Percentiles rank a stretch among this genome's conserved stretches.
Evolutionary conservation across 139 green algal genomes (phyloP).

Genomic region (Asterochloris sp.): DNA sequence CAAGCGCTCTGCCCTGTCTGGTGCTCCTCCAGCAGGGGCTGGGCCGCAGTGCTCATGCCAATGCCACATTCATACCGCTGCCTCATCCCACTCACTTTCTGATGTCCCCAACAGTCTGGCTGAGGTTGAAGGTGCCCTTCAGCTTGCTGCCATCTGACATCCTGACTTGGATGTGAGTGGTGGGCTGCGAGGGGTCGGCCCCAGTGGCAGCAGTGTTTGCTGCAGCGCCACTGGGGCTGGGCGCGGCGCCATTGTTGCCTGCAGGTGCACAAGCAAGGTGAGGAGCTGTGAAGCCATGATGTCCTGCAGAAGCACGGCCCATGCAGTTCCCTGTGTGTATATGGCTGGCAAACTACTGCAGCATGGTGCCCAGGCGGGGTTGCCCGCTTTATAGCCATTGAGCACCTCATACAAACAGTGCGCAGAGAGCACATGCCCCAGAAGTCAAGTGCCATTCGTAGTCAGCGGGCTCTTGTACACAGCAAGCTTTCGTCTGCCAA

Average conservation of each 20-base stretch:
- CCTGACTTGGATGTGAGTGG: slow-evolving; percentile 7
- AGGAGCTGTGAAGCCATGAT: too few relatives aligned
- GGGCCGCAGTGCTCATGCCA: not conserved
- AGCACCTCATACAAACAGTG: too few relatives aligned
- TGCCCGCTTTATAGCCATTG: too few relatives aligned
- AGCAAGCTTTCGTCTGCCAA: too few relatives aligned
- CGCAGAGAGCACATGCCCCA: too few relatives aligned
- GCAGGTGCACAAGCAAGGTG: too few relatives aligned
- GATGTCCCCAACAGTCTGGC: slow-evolving; percentile 6
- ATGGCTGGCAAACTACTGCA: too few relatives aligned
- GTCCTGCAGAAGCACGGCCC: too few relatives aligned
- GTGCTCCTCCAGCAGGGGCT: not conserved
- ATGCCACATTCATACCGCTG: not conserved
- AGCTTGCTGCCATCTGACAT: slow-evolving; percentile 15
- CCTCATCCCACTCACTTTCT: not conserved
- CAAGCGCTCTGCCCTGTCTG: not conserved
- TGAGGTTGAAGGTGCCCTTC: slow-evolving; percentile 7
- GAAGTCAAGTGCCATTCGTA: too few relatives aligned
- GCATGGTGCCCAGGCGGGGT: too few relatives aligned
- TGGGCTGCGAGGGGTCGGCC: not conserved
- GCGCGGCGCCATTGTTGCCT: not conserved
- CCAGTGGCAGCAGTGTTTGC: not conserved
- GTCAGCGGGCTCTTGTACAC: too few relatives aligned
- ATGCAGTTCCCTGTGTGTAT: too few relatives aligned
- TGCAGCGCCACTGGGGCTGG: not conserved